phyloP scores from a whole-genome alignment of 768 basidiomycete species.

The Mycena haematopus region DNA sequence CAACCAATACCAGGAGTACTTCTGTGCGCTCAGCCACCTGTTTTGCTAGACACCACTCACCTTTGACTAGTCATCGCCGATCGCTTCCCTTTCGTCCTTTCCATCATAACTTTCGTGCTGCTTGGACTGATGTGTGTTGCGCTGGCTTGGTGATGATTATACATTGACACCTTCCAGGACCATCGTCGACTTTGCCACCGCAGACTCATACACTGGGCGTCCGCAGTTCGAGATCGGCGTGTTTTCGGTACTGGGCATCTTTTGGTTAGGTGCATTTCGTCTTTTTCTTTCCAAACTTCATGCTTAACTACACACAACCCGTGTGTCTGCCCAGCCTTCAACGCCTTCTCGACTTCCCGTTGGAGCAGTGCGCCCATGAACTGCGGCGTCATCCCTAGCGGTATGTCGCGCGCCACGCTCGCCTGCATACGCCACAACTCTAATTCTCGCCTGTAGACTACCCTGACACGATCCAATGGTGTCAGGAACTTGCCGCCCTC shows the following conservation, averaged over 20 bases:
- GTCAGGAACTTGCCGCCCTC: constrained; percentile 58
- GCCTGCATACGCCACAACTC: not conserved
- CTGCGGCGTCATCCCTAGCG: constrained; percentile 55
- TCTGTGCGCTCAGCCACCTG: constrained; percentile 50
- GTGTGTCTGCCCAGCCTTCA: constrained; percentile 49
- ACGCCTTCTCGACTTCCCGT: constrained; percentile 64
- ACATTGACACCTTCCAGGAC: constrained; percentile 39
- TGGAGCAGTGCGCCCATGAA: constrained; percentile 56
- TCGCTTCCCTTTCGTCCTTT: constrained; percentile 65
- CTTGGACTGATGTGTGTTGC: constrained; percentile 49
- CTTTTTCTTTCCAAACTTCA: not conserved
- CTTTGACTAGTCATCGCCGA: constrained; percentile 57
- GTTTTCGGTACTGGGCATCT: constrained; percentile 51
- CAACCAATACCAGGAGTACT: constrained; percentile 65
- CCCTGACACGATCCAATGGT: constrained; percentile 56
- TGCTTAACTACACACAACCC: not conserved
- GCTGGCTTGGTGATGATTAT: too few species aligned
- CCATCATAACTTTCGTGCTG: constrained; percentile 55
- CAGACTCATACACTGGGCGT: constrained; percentile 51
- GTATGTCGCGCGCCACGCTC: constrained; percentile 34
- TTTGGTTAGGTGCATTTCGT: constrained; percentile 57
- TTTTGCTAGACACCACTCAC: constrained; percentile 11
- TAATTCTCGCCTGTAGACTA: constrained; percentile 39
- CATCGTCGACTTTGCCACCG: constrained; percentile 47
- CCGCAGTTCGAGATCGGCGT: constrained; percentile 56